Evolutionary conservation across 1,284 basidiomycete species (phyloP).

Genomic region (Blastosporella zonata): DNA sequence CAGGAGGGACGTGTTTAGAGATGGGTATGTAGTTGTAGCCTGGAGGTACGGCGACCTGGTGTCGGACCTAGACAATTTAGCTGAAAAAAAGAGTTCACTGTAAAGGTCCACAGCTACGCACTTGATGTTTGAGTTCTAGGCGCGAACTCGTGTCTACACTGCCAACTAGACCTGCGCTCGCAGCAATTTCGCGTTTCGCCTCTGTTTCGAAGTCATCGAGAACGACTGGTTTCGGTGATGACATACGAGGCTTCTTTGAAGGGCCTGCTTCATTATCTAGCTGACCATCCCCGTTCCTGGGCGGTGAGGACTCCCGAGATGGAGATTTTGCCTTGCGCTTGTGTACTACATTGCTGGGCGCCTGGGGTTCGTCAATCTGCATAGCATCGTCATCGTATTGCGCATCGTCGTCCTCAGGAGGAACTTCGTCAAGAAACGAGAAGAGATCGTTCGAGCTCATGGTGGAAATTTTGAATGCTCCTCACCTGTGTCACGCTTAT

Average conservation of each 20-base stretch:
- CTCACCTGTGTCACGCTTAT: slow-evolving; percentile 2
- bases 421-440: slow-evolving; percentile 38
- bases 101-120: slow-evolving; percentile 26
- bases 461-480: slow-evolving; percentile 13
- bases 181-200: slow-evolving; percentile 84
- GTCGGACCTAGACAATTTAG: slow-evolving; percentile 60
- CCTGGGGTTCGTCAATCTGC: slow-evolving; percentile 17
- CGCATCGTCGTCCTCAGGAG: slow-evolving; percentile 25
- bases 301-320: slow-evolving; percentile 10
- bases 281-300: slow-evolving; percentile 19
- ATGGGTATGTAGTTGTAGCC: slow-evolving; percentile 92
- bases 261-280: slow-evolving; percentile 29
- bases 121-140: slow-evolving; percentile 78
- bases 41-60: slow-evolving; percentile 94
- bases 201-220: slow-evolving; percentile 90
- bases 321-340: slow-evolving; percentile 37
- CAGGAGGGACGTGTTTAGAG: slow-evolving; percentile 86
- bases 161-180: slow-evolving; percentile 78
- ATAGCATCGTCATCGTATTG: slow-evolving; percentile 21
- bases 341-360: slow-evolving; percentile 13
- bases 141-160: slow-evolving; percentile 63
- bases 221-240: slow-evolving; percentile 66
- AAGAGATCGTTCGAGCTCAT: slow-evolving; percentile 41
- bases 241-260: slow-evolving; percentile 51
- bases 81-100: slow-evolving; percentile 5